Evolutionary conservation across 306 rosid species (phyloP), one percentile per base, ranked within the genome.

Genomic region (Cucumis hystrix): DNA sequence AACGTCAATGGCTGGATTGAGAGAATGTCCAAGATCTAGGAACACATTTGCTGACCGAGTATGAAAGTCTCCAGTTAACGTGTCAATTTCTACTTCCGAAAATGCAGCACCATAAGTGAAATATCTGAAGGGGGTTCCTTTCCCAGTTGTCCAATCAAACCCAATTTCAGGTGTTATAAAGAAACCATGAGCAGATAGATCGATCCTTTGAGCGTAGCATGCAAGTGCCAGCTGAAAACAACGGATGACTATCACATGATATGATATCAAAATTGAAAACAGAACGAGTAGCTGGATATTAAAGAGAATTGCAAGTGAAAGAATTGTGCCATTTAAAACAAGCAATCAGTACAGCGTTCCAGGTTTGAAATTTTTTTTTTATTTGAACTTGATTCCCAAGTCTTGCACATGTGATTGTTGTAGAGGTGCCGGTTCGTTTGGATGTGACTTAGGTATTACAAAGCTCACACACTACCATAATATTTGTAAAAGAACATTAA

Each of bases 151-250:
- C 98, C 97, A 92, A 82, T 95, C 97, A 89, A 89, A 95, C 82
- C 84, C 95, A 77, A 92, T 86, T 33, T 95, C 96, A 43, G 98
- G 98, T 66, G 88, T 81, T 66, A 92, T 89, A 85, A 87, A 83
- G 84, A 95, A 95, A 43, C 98, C 98, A 77, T 92, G 97, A n/a
- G 97, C 98, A 74, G 93, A 95, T 79, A 95, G 98, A 84, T 95
- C 98, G 74, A 92, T 88, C 66, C 96, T 91, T 78, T 81, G 92
- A 54, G 51, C 84, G 70, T 90, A 92, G 96, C 98, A 95, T 58
- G 96, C 96, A 76, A 7, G 16, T 40, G 80, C 98, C 69, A 95
- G 87, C 97, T 92, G 97, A 82, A 79, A 86, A 84, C 43, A 75
- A 81, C 37, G 41, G 68, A 85, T 78, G 40, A 74, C 11, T 66